Percentiles rank a stretch among this genome's conserved stretches.
These are phyloP conservation scores for Bondarzewia mesenterica DNA, from an alignment of 1,284 basidiomycete species.

Conservation along the genomic window DNA sequence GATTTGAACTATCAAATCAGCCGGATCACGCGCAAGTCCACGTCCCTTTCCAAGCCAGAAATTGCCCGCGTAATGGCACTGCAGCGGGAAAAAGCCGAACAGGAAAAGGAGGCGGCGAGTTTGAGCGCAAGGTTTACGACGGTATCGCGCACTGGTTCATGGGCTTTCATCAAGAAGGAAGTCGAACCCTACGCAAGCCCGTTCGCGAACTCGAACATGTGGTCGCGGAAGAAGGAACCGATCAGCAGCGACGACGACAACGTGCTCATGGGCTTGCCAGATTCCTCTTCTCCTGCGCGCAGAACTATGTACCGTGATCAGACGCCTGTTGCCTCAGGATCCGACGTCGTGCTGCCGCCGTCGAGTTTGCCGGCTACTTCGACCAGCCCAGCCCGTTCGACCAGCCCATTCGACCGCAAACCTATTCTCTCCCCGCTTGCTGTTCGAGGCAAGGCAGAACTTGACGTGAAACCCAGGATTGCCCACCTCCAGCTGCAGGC, in stretches of 20 bases:
- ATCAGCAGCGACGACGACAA: background rate
- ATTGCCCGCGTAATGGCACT: slow-evolving; percentile 19
- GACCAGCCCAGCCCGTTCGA: background rate
- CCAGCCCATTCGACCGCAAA: background rate
- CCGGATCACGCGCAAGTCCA: slow-evolving; percentile 19
- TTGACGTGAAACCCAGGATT: background rate
- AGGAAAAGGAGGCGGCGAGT: slow-evolving; percentile 19
- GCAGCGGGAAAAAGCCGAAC: slow-evolving; percentile 12
- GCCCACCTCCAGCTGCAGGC: background rate
- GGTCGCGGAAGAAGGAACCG: background rate
- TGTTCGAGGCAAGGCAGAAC: no score
- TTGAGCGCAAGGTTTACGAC: slow-evolving; percentile 13
- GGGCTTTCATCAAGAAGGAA: slow-evolving; percentile 1
- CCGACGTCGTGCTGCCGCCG: slow-evolving; percentile 10
- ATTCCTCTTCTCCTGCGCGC: background rate
- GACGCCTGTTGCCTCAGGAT: slow-evolving; percentile 12
- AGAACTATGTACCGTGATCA: background rate
- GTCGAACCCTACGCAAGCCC: background rate
- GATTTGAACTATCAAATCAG: slow-evolving; percentile 15
- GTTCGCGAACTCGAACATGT: background rate
- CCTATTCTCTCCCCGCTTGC: background rate
- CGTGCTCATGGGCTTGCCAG: background rate
- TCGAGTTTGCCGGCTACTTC: background rate
- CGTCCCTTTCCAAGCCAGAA: slow-evolving; percentile 23
- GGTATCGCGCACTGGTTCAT: background rate